Evolutionary conservation across 441 rosid species (phyloP), one percentile per base, ranked within the genome.

Genomic region (Raphanus hybrid): DNA sequence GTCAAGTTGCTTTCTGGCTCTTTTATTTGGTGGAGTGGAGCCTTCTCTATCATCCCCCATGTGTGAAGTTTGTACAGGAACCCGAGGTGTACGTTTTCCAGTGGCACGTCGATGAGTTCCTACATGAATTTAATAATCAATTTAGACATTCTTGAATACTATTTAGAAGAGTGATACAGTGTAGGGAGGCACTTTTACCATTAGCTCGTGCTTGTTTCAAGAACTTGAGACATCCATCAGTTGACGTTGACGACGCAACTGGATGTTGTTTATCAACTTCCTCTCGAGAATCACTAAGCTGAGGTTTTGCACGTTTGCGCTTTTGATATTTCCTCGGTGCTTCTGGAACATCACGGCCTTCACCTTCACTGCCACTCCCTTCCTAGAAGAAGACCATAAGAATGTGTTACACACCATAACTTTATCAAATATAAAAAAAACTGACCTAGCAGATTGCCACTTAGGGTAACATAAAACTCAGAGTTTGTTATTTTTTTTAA

Each of bases 51-150:
- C 86, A 66, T 87, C 91, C 82, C 81, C 89, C 76, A 80, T 87
- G 75, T 58, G 20, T 69, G 83, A 74, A 78, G 78, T 77, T 69
- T 91, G 82, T 80, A 95, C 91, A 70, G 97, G 94, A 61, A 91
- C 10, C 10, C 97, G 93, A 77, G 99, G 99, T 32, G 99, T 95
- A 85, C 99, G 91, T 86, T 90, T 95, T 68, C 96, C 87, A 67
- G 91, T 97, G 67, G 87, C 93, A 87, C 85, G 93, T 74, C 87
- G 92, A 67, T 82, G 89, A 72, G 70, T 78, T 71, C 83, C 99
- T 95, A 76, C 73, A 73, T 77, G 65, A 75, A 77, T 68, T 48
- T 64, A 63, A 43, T 43, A 85, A 76, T 64, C 8, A 70, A 41
- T 41, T 69, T 77, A 58, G 35, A 48, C 62, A 59, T 58, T 29